Percentiles rank a stretch among this genome's conserved stretches.
phyloP scores from a whole-genome alignment of 805 yeast genomes.

The Candida dajiaensis region DNA sequence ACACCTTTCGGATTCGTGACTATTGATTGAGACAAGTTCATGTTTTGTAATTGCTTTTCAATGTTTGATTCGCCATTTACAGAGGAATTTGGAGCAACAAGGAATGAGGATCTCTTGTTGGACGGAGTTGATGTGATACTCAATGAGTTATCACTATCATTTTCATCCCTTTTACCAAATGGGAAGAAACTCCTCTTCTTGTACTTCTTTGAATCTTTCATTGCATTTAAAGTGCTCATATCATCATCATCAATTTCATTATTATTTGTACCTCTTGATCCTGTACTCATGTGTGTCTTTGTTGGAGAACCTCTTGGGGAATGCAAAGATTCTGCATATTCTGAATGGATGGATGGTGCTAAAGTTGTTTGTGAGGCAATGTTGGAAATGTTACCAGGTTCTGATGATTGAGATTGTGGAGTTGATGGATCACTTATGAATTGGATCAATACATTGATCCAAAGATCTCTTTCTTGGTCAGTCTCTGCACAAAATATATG shows the following conservation, averaged over 20 bases:
- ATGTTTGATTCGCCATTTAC: conserved; percentile 29
- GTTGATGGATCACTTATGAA: conserved; percentile 18
- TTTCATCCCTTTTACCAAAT: conserved; percentile 34
- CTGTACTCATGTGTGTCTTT: not conserved
- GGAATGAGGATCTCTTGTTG: not conserved
- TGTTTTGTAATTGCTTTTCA: conserved; percentile 25
- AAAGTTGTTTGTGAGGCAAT: not conserved
- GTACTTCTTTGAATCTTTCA: conserved; percentile 35
- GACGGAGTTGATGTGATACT: not conserved
- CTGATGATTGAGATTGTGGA: not conserved
- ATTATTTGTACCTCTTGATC: conserved; percentile 4
- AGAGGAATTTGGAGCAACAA: conserved; percentile 9
- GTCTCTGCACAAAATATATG: conserved; percentile 77
- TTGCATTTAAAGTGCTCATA: conserved; percentile 4
- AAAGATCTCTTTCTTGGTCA: conserved; percentile 65
- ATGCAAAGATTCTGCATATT: not conserved
- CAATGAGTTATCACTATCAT: not conserved
- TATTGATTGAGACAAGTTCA: conserved; percentile 18
- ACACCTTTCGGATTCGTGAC: conserved; percentile 30
- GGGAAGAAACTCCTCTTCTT: conserved; percentile 60
- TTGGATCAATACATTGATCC: conserved; percentile 49
- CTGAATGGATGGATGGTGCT: not conserved
- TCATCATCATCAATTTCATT: conserved; percentile 12
- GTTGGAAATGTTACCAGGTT: not conserved
- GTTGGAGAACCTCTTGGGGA: not conserved